phyloP scores from a whole-genome alignment of 2,329 filamentous ascomycete genomes.

The Aspergillus brunneoviolaceus region DNA sequence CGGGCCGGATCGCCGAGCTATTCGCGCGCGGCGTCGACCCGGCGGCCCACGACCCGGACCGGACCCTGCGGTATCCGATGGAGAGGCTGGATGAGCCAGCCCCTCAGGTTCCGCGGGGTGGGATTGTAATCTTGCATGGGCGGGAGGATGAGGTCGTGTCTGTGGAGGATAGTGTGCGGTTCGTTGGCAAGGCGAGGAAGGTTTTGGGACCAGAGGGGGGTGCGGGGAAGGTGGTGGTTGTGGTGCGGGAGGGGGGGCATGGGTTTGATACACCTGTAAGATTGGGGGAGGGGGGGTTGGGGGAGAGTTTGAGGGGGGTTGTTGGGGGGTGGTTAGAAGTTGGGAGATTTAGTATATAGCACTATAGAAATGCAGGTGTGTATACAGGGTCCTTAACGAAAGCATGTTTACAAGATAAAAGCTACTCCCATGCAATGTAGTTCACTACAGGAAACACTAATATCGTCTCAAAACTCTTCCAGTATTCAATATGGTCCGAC shows the following conservation, averaged over 20 bases:
- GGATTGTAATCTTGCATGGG: slow-evolving; percentile 37
- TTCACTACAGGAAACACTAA: no score
- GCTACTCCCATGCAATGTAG: no score
- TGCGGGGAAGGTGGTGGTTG: slow-evolving; percentile 25
- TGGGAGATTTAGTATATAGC: no score
- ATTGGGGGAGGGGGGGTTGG: slow-evolving; percentile 31
- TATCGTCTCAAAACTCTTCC: no score
- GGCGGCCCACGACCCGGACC: background rate
- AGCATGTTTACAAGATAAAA: no score
- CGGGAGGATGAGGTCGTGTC: slow-evolving; percentile 34
- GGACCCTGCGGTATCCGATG: slow-evolving; percentile 28
- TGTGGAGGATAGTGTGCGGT: slow-evolving; percentile 26
- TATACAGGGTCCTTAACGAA: no score
- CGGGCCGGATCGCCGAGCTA: slow-evolving; percentile 17
- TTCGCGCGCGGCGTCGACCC: slow-evolving; percentile 22
- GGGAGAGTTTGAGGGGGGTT: slow-evolving; percentile 24
- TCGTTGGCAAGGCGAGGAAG: slow-evolving; percentile 26
- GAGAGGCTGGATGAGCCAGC: slow-evolving; percentile 28
- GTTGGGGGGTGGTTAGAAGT: slow-evolving; percentile 14
- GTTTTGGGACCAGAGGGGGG: slow-evolving; percentile 25
- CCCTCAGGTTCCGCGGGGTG: slow-evolving; percentile 29
- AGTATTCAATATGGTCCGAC: no score
- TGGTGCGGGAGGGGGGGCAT: slow-evolving; percentile 35
- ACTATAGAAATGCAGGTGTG: no score
- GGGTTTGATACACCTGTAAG: slow-evolving; percentile 33